These are phyloP conservation scores for Leucoagaricus sp. DNA, from an alignment of 1,284 basidiomycete species.

Conservation along the genomic window DNA sequence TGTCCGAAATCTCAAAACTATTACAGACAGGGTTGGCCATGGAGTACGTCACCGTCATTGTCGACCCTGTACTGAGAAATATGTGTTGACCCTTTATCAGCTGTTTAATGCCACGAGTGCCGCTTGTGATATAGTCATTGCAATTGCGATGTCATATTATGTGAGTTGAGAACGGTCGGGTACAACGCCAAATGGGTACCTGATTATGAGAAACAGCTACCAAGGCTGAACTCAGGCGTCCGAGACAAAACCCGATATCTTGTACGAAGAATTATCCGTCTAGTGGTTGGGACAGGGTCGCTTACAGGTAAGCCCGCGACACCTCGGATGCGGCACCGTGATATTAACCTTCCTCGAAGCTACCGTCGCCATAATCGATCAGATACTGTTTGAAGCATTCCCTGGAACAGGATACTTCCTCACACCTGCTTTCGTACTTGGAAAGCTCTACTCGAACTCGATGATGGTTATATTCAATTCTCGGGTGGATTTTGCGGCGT, in stretches of 20 bases:
- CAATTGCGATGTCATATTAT: constrained; percentile 8
- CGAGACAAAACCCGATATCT: not conserved
- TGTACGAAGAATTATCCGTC: constrained; percentile 1
- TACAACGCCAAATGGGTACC: not conserved
- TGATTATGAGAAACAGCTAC: not conserved
- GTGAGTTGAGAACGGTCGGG: not conserved
- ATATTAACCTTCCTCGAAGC: not conserved
- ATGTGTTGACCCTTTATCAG: not conserved
- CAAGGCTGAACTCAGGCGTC: not conserved
- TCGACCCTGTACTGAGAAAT: not conserved
- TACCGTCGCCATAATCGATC: not conserved
- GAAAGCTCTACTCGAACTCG: constrained; percentile 11
- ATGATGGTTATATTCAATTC: constrained; percentile 11
- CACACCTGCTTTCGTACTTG: constrained; percentile 4
- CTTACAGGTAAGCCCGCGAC: constrained; percentile 1
- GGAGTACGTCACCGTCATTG: not conserved
- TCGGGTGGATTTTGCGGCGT: not conserved
- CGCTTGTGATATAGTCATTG: constrained; percentile 5
- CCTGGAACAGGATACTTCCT: constrained; percentile 5
- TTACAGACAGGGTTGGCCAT: constrained; percentile 2
- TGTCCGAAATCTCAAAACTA: not conserved
- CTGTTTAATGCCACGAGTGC: constrained; percentile 5
- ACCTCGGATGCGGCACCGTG: no score
- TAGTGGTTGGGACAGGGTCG: constrained; percentile 1
- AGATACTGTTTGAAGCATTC: not conserved